Percentiles rank a stretch among this genome's conserved stretches.
phyloP scores from a whole-genome alignment of 148 eudicot genomes.

The Agrostemma githago region DNA sequence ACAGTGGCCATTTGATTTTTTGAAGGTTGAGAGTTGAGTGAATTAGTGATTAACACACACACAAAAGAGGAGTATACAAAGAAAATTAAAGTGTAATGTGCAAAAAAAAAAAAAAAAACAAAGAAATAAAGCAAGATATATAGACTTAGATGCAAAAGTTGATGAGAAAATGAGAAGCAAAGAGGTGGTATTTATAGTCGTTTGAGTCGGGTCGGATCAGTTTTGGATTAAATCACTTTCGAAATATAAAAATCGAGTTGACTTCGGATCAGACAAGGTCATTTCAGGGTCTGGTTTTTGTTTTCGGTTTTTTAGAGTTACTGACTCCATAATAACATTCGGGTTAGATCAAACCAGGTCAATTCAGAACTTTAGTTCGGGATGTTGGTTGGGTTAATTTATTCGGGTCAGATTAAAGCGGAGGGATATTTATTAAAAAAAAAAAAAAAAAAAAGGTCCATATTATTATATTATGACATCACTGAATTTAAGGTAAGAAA shows the following conservation, averaged over 20 bases:
- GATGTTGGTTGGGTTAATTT: too few species aligned
- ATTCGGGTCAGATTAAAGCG: too few species aligned
- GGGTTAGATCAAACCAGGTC: too few species aligned
- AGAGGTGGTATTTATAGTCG: slow-evolving; percentile 24
- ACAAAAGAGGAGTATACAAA: not conserved
- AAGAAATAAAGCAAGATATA: slow-evolving; percentile 4
- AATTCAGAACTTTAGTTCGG: too few species aligned
- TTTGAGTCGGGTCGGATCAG: not conserved
- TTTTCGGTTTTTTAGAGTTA: too few species aligned
- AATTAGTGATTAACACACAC: not conserved
- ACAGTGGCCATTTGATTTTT: slow-evolving; percentile 28
- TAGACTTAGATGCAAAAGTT: not conserved
- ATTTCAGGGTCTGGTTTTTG: too few species aligned
- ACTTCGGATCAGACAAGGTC: too few species aligned
- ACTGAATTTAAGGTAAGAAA: slow-evolving; percentile 24
- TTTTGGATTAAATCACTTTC: not conserved
- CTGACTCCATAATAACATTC: too few species aligned
- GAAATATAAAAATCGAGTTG: not conserved
- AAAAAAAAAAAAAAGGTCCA: too few species aligned
- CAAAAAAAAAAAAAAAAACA: not conserved
- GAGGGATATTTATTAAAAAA: too few species aligned
- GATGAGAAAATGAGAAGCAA: slow-evolving; percentile 23
- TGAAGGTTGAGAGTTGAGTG: not conserved
- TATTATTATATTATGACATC: not conserved
- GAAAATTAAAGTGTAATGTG: not conserved